Base-by-base conservation (phyloP, 139 green algal species). In the Chlamydomonas incerta region DNA sequence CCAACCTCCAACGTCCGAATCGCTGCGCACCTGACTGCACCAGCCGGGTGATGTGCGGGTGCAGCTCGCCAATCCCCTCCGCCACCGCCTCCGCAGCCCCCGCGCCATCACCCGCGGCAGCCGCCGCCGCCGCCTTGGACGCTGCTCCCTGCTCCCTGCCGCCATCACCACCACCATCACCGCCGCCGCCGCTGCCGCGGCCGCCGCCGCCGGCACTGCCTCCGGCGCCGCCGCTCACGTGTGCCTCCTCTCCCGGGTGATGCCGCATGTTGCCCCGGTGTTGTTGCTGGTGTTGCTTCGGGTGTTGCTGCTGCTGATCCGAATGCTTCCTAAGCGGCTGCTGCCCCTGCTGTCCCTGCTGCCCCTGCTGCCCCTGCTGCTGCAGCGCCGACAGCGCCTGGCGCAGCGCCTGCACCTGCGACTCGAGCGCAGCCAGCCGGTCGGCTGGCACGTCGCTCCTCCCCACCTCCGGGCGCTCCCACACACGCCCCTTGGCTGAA, bases 21-120 rank as follows among this genome's bases (percentile, higher is more conserved):
- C 52, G n/a, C n/a, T n/a, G n/a, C n/a, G n/a, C n/a, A 85, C 79
- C 79, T 21, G 79, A 85, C 20, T 85, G 79, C 79, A 85, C 79
- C 46, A 85, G 79, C 29, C 79, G 79, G 10, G 79, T 85, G 31
- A 85, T 85, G 46, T 69, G 67, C 20, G 79, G 79, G 79, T 85
- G 79, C 47, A 85, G 63, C 66, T 34, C 41, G 13, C 65, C 58
- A 50, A 85, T 66, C 24, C 79, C 66, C 79, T 75, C 79, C 47
- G 79, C 79, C 21, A 75, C 47, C 11, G 79, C 79, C 79, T 85
- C 79, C 31, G 79, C 76, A 3, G 79, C 79, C 9, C 66, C 50
- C 13, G 31, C 72, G n/a, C n/a, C 63, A 17, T 15, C 18, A n/a
- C 65, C 47, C 31, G 23, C 46, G 28, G 31, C n/a, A 28, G 47